These are phyloP conservation scores for Dendryphion nanum DNA, from an alignment of 2,329 filamentous ascomycete species.

Conservation along the genomic window DNA sequence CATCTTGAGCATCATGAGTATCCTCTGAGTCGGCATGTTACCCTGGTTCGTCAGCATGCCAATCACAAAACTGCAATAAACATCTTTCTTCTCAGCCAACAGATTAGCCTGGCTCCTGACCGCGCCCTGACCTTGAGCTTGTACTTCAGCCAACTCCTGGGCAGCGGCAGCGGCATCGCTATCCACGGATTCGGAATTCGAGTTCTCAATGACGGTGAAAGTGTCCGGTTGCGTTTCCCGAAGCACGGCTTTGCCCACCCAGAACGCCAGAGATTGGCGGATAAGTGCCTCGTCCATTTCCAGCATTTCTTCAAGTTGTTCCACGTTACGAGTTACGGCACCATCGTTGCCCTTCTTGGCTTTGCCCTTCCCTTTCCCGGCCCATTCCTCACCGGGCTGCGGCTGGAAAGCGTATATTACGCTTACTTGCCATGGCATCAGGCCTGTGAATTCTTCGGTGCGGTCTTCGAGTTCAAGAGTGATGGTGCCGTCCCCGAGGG, in stretches of 20 bases:
- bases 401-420: slow-evolving; percentile 80
- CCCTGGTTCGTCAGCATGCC: slow-evolving; percentile 94
- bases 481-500: slow-evolving; percentile 75
- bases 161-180: slow-evolving; percentile 38
- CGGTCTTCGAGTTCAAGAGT: slow-evolving; percentile 83
- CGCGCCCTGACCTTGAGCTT: slow-evolving; percentile 44
- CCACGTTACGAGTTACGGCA: slow-evolving; percentile 40
- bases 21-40: slow-evolving; percentile 76
- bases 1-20: slow-evolving; percentile 95
- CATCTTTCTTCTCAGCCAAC: slow-evolving; percentile 64
- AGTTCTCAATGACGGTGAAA: slow-evolving; percentile 65
- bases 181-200: slow-evolving; percentile 20
- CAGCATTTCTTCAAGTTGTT: slow-evolving; percentile 53
- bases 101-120: slow-evolving; percentile 56
- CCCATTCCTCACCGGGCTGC: slow-evolving; percentile 35
- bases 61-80: slow-evolving; percentile 90
- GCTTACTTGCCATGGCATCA: slow-evolving; percentile 81
- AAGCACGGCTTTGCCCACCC: slow-evolving; percentile 68
- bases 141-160: slow-evolving; percentile 36
- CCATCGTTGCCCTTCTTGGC: slow-evolving; percentile 9
- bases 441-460: slow-evolving; percentile 68
- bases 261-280: slow-evolving; percentile 65
- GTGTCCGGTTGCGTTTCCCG: slow-evolving; percentile 48
- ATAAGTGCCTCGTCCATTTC: slow-evolving; percentile 75
- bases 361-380: slow-evolving; percentile 11